Evolutionary conservation across 1,284 basidiomycete genomes (phyloP).

Genomic region (Irpex sp.): DNA sequence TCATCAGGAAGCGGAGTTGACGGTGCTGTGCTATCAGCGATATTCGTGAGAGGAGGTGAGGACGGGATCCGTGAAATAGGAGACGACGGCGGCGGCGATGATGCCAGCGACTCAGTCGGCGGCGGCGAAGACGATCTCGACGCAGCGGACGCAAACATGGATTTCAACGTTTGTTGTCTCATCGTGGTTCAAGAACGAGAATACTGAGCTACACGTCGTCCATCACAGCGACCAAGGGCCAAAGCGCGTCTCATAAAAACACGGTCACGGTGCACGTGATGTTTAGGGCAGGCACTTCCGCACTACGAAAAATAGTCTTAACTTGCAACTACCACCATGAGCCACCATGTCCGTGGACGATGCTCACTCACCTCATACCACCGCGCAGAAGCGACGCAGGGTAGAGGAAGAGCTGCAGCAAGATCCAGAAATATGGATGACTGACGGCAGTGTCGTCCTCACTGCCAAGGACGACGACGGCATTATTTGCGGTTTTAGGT

Average conservation of each 20-base stretch:
- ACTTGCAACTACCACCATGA: neutral
- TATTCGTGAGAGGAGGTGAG: neutral
- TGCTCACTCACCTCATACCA: neutral
- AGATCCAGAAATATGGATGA: conserved; percentile 10
- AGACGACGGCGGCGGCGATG: neutral
- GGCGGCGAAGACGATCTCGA: neutral
- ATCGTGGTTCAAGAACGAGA: neutral
- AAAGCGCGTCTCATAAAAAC: too few relatives aligned
- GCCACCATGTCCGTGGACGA: neutral
- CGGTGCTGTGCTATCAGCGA: neutral
- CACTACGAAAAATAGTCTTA: too few relatives aligned
- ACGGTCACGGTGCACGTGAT: neutral
- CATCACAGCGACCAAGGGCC: too few relatives aligned
- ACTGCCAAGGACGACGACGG: neutral
- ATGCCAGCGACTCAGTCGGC: neutral
- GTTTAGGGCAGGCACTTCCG: neutral
- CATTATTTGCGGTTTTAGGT: conserved; percentile 3
- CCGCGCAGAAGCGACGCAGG: neutral
- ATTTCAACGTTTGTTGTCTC: neutral
- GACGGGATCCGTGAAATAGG: neutral
- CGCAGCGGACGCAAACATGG: neutral
- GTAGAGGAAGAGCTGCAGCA: neutral
- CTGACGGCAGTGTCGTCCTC: conserved; percentile 15
- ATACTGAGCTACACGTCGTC: too few relatives aligned
- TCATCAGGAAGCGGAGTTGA: neutral